Conservation (phyloP, 306 rosid genomes). For the Arachis hypogaea region DNA sequence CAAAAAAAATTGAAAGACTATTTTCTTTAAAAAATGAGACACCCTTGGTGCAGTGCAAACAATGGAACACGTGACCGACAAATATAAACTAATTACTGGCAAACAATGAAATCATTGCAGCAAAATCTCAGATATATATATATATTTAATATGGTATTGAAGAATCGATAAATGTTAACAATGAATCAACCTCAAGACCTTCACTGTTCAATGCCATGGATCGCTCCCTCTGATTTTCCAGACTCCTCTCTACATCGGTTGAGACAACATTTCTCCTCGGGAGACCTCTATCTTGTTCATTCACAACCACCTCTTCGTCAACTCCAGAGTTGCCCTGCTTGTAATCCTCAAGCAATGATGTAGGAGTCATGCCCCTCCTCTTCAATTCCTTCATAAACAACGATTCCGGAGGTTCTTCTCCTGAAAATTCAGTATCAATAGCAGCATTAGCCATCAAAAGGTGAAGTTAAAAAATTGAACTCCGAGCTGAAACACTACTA, state of each 20-base stretch:
- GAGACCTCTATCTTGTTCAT: conserved; percentile 63
- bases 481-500: not conserved
- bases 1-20: not conserved
- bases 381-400: conserved; percentile 92
- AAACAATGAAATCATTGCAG: conserved; percentile 30
- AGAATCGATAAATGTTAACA: conserved; percentile 27
- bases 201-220: conserved; percentile 94
- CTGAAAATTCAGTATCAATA: conserved; percentile 49
- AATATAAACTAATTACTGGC: conserved; percentile 17
- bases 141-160: conserved; percentile 19
- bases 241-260: conserved; percentile 70
- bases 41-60: conserved; percentile 7
- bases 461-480: conserved; percentile 15
- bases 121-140: not conserved
- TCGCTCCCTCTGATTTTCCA: conserved; percentile 86
- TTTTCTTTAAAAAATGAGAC: not conserved
- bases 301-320: conserved; percentile 58
- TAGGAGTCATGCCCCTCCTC: conserved; percentile 93
- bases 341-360: conserved; percentile 86
- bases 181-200: conserved; percentile 91
- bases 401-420: conserved; percentile 92
- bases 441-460: conserved; percentile 34
- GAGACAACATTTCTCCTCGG: conserved; percentile 69
- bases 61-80: conserved; percentile 13
- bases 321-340: conserved; percentile 56